Conservation (phyloP, 345 rosid species). For the Salix arbutifolia region DNA sequence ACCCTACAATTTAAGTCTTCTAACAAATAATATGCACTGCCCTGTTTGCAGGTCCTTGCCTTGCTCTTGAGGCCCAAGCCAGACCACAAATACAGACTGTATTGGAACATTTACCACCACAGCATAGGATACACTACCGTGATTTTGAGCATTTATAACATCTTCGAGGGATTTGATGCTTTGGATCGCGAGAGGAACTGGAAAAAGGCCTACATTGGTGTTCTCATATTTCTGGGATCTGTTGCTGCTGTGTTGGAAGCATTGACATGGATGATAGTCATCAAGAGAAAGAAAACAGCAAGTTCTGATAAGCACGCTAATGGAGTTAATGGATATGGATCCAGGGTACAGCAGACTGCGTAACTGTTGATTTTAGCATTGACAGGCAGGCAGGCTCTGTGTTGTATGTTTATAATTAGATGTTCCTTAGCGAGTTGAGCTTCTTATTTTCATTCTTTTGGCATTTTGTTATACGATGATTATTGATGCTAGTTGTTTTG, state of each 20-base stretch:
- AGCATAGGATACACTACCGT: slow-evolving; percentile 61
- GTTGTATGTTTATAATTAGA: not conserved
- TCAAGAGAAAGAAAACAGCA: slow-evolving; percentile 48
- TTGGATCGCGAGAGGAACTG: slow-evolving; percentile 53
- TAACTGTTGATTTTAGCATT: not conserved
- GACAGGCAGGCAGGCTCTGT: not conserved
- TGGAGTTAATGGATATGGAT: slow-evolving; percentile 34
- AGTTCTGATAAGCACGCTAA: slow-evolving; percentile 25
- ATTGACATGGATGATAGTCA: slow-evolving; percentile 66
- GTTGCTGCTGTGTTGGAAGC: slow-evolving; percentile 49
- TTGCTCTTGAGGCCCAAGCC: slow-evolving; percentile 80
- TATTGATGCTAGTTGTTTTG: not conserved
- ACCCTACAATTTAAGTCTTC: not conserved
- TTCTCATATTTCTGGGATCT: slow-evolving; percentile 54
- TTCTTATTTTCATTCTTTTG: not conserved
- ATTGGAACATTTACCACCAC: slow-evolving; percentile 92
- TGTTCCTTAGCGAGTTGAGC: not conserved
- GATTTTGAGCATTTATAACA: slow-evolving; percentile 51
- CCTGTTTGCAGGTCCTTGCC: slow-evolving; percentile 50
- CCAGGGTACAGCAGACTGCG: slow-evolving; percentile 1
- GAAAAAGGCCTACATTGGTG: slow-evolving; percentile 52
- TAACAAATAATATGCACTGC: not conserved
- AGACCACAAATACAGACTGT: slow-evolving; percentile 72
- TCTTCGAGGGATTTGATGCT: slow-evolving; percentile 65
- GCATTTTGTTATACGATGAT: not conserved